Evolutionary conservation across 371 early-diverging fungal genomes (phyloP).

Genomic region (Mucor piriformis): DNA sequence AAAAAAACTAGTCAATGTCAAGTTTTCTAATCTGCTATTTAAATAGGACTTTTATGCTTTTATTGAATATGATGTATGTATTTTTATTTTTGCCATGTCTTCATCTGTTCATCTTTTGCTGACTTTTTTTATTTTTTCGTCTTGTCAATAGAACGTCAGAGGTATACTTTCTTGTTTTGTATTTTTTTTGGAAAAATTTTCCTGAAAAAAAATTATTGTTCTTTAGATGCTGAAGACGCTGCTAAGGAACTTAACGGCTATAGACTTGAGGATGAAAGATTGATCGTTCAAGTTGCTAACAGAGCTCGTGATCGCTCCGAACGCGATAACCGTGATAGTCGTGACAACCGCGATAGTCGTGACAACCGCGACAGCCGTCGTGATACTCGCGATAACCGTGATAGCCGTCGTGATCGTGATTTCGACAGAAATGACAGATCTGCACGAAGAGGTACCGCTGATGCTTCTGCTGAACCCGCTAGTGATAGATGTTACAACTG

Average conservation of each 20-base stretch:
- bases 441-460: conserved; percentile 8
- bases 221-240: conserved; percentile 77
- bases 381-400: conserved; percentile 11
- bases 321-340: conserved; percentile 14
- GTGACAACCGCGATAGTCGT: conserved; percentile 8
- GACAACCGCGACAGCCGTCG: conserved; percentile 15
- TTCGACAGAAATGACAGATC: conserved; percentile 21
- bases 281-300: conserved; percentile 36
- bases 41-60: conserved; percentile 44
- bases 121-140: not conserved
- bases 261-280: conserved; percentile 45
- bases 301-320: conserved; percentile 33
- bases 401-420: conserved; percentile 13
- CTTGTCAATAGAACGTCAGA: conserved; percentile 25
- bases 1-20: no score
- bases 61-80: conserved; percentile 59
- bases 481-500: conserved; percentile 48
- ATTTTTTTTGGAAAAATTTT: not conserved
- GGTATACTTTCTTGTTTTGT: conserved; percentile 5
- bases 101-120: not conserved
- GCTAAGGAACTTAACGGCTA: conserved; percentile 68
- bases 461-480: not conserved
- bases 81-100: not conserved
- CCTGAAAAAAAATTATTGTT: no score
- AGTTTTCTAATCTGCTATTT: conserved; percentile 9